Conservation (phyloP, 176 grass and related monocot species). For the Oryza glaberrima region DNA sequence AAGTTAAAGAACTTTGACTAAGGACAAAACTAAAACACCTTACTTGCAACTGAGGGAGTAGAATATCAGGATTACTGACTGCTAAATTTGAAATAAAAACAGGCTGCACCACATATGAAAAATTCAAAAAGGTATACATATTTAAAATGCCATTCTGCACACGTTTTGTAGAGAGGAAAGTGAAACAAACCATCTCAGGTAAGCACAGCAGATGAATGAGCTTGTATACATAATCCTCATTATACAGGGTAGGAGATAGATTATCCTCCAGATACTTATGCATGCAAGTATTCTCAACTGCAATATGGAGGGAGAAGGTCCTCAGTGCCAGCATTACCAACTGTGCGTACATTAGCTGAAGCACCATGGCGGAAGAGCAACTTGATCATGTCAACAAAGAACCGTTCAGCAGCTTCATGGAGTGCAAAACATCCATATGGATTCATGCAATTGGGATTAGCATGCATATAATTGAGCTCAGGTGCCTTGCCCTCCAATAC, state of each 20-base stretch:
- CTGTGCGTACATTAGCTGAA: background rate
- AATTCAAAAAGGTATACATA: background rate
- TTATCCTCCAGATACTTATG: background rate
- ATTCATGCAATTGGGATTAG: too few relatives aligned
- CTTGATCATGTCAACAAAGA: slow-evolving; percentile 1
- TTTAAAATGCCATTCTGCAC: background rate
- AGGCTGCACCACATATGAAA: too few relatives aligned
- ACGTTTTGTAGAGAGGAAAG: background rate
- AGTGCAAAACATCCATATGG: background rate
- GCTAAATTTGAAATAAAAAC: too few relatives aligned
- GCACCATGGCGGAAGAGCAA: background rate
- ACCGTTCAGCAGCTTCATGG: background rate
- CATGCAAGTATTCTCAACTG: background rate
- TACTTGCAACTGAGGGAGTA: too few relatives aligned
- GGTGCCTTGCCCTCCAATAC: too few relatives aligned
- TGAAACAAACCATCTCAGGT: background rate
- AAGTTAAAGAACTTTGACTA: too few relatives aligned
- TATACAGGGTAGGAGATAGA: background rate
- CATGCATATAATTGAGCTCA: too few relatives aligned
- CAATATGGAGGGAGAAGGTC: background rate
- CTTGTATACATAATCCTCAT: background rate
- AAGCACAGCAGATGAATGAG: background rate
- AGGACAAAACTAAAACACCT: too few relatives aligned
- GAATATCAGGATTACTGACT: too few relatives aligned
- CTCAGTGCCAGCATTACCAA: background rate